phyloP scores from a whole-genome alignment of 2,329 filamentous ascomycete species.

The Xylaria sp. region DNA sequence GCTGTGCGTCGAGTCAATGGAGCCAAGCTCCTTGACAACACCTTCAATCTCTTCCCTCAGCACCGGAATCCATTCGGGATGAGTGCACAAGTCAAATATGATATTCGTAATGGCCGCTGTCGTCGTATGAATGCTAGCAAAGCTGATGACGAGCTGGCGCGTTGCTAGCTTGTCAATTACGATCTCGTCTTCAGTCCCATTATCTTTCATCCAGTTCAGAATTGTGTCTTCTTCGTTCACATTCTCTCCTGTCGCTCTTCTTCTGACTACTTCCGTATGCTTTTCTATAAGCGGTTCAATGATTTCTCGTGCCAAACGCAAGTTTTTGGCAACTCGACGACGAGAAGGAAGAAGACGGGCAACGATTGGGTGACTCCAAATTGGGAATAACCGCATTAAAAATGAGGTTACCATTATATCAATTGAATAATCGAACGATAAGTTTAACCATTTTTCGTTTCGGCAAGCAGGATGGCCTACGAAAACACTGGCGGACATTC shows the following conservation, averaged over 20 bases:
- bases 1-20: background rate
- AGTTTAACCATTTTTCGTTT: conserved; percentile 10
- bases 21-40: conserved; percentile 17
- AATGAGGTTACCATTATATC: conserved; percentile 32
- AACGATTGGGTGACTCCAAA: conserved; percentile 28
- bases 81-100: conserved; percentile 35
- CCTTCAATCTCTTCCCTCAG: conserved; percentile 33
- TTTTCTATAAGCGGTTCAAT: conserved; percentile 18
- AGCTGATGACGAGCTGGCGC: conserved; percentile 21
- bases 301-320: background rate
- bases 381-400: conserved; percentile 33
- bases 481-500: conserved; percentile 31
- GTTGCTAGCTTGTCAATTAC: conserved; percentile 4
- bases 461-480: conserved; percentile 35
- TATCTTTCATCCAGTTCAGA: conserved; percentile 36
- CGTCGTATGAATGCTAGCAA: conserved; percentile 28
- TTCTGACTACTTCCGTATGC: conserved; percentile 13
- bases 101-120: conserved; percentile 9
- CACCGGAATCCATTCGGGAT: conserved; percentile 33
- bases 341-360: conserved; percentile 53
- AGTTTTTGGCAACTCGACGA: conserved; percentile 10
- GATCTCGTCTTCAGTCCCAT: conserved; percentile 25
- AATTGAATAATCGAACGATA: conserved; percentile 30
- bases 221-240: conserved; percentile 31
- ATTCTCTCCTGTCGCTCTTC: background rate